Base-by-base conservation (phyloP, 352 stramenopile genomes). In the Pythium myriotylum region DNA sequence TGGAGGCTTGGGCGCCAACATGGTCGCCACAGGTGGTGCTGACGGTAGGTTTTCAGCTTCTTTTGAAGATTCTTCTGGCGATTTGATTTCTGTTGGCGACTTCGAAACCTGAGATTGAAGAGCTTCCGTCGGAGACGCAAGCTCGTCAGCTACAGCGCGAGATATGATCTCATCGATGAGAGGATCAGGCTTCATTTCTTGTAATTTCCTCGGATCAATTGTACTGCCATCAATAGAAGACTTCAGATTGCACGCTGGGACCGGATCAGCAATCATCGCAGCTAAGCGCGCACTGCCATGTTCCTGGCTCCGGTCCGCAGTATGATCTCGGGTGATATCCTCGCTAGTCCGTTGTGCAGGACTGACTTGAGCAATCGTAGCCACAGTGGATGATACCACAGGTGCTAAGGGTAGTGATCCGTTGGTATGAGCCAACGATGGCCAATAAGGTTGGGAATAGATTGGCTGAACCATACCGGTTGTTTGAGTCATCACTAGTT, bases 111-210 rank as follows among this genome's bases (percentile, higher is more conserved):
- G 5, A 10, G 29, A 10, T 35, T 35, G 29, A 10, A 5, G 5
- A 35, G 33, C 2, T 14, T 61, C 53, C 8, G 13, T 2, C 26
- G 45, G 14, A 22, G 35, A 48, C 8, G 23, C 37, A 1, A 72
- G 49, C 32, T 67, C 65, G 40, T 67, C 58, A 1, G 52, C 45
- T 1, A 72, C 52, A 0, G 50, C 65, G 20, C 65, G 65, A 8
- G 65, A 72, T 9, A 72, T 67, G 33, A 72, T 72, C 2, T 67
- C 65, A 33, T 72, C 65, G 22, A 72, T 37, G n/a, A 23, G 24
- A 4, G 51, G 51, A 17, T 66, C 56, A 24, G 32, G 32, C 2
- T 17, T 26, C 14, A 59, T 9, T 26, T 56, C 10, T 10, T n/a
- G n/a, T 35, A 10, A 10, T 35, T 10, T 35, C 29, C 29, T n/a